Conservation (phyloP, 1,284 basidiomycete genomes). For the Phlebopus sp. region DNA sequence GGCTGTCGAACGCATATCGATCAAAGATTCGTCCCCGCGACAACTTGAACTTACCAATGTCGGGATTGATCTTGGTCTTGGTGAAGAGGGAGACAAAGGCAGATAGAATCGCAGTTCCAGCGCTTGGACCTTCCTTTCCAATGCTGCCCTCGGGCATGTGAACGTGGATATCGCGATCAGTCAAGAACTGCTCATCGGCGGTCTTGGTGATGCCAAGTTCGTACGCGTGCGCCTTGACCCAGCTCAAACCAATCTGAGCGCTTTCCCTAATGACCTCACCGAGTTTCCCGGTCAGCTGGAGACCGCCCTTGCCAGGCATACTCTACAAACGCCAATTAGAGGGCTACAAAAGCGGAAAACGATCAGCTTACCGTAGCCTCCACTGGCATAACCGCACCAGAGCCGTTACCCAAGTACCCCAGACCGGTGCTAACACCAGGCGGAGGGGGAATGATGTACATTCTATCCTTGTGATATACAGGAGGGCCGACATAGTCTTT, state of each 20-base stretch:
- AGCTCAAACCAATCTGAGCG: slow-evolving; percentile 91
- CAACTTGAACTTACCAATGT: slow-evolving; percentile 67
- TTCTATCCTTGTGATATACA: slow-evolving; percentile 91
- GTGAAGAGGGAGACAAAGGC: slow-evolving; percentile 92
- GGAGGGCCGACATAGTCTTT: slow-evolving; percentile 97
- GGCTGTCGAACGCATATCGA: slow-evolving; percentile 42
- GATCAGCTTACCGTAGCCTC: slow-evolving; percentile 75
- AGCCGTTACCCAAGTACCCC: slow-evolving; percentile 95
- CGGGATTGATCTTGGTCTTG: slow-evolving; percentile 76
- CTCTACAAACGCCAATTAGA: slow-evolving; percentile 44
- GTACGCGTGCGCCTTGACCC: slow-evolving; percentile 89
- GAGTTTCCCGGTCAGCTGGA: slow-evolving; percentile 94
- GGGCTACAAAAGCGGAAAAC: not conserved
- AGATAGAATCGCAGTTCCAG: slow-evolving; percentile 89
- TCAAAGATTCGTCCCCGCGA: not conserved
- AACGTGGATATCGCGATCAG: slow-evolving; percentile 84
- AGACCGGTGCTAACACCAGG: slow-evolving; percentile 93
- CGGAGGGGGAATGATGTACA: slow-evolving; percentile 83
- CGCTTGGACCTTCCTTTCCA: slow-evolving; percentile 97
- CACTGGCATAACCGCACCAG: slow-evolving; percentile 95
- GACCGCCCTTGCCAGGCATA: slow-evolving; percentile 88
- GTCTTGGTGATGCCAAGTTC: slow-evolving; percentile 82
- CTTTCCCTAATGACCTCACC: slow-evolving; percentile 97
- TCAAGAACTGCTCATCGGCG: slow-evolving; percentile 73
- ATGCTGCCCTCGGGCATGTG: slow-evolving; percentile 98